Evolutionary conservation across 177 flowering plant genomes (phyloP), one percentile per base, ranked within the genome.

Genomic region (Vitis hybrid): DNA sequence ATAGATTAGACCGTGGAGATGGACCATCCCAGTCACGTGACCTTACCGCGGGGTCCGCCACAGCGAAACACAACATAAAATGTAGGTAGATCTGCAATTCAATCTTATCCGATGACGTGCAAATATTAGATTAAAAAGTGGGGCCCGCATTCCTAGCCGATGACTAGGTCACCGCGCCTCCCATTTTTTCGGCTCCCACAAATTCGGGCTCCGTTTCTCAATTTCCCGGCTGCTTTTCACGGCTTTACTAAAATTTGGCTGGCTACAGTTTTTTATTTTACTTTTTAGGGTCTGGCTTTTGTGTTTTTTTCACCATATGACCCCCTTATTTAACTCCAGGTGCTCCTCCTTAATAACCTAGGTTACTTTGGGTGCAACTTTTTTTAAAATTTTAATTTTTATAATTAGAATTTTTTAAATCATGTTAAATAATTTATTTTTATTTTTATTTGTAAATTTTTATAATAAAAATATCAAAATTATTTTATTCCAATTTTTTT

Each of bases 101-200:
- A 65, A 70, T 59, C 75, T 68, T 74, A 74, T 78, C 77, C 52
- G 58, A 8, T 68, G 75, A 74, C 77, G 71, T 67, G 75, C 11
- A 66, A 49, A 63, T 6, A 12, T 14, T 24, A 24, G 0, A 24
- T 24, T 24, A 0, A 24, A 24, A 24, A 24, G 27, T 2, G 27
- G 65, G 75, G 21, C 10, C 72, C 56, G 17, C 24, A 1, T 56
- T 53, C 21, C 53, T 27, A 5, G 15, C 65, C 57, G 13, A 65
- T 72, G 71, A 76, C 27, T 24, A 24, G 27, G 46, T 35, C 46
- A 35, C 46, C 8, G 46, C 46, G 46, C 46, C 46, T 60, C 70
- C 50, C 41, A 56, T 76, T 72, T 9, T 20, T 21, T 12, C 9
- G 21, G 15, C 51, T 51, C 52, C 15, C 4, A 11, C 30, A 27